Evolutionary conservation across 768 basidiomycete genomes (phyloP), one percentile per base, ranked within the genome.

Genomic region (Tylopilus plumbeoviolaceoides): DNA sequence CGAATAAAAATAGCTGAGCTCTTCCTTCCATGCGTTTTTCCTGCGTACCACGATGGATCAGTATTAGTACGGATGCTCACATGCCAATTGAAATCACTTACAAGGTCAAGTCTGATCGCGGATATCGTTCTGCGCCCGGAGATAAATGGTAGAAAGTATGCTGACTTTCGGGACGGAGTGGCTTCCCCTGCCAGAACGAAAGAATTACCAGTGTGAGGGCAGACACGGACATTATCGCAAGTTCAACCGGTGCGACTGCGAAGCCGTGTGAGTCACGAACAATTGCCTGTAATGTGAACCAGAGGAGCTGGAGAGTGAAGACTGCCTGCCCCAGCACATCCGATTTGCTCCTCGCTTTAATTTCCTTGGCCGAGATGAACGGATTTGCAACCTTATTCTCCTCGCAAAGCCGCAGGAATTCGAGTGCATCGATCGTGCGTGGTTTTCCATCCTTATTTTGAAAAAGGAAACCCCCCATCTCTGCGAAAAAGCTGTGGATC

Each of bases 181-280:
- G 48, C 28, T 54, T 54, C n/a, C 44, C 8, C 43, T 33, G 40
- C 53, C 48, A 54, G 5, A 54, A 40, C 21, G 33, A 38, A 40
- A 54, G n/a, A 14, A 40, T 21, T 20, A 31, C 18, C 14, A 50
- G 20, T 1, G 48, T 21, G 20, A 54, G 43, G 1, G 20, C 21
- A 11, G 43, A 35, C 43, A 54, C 39, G 28, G 35, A 44, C 6
- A 50, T 10, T 8, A 36, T 50, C n/a, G 44, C 53, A 1, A 50
- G 36, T 23, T 54, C 48, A 41, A 54, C 30, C 23, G 50, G 38
- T 5, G 53, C 50, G 48, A 54, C 25, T 1, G 15, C 48, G 7
- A 44, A 18, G 7, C 31, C 35, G 0, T 4, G 18, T 8, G 12
- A 30, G 18, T 36, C n/a, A 10, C 47, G 53, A 25, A 27, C 47